Conservation (phyloP, 2,329 filamentous ascomycete species). For the Orbilia javanica region DNA sequence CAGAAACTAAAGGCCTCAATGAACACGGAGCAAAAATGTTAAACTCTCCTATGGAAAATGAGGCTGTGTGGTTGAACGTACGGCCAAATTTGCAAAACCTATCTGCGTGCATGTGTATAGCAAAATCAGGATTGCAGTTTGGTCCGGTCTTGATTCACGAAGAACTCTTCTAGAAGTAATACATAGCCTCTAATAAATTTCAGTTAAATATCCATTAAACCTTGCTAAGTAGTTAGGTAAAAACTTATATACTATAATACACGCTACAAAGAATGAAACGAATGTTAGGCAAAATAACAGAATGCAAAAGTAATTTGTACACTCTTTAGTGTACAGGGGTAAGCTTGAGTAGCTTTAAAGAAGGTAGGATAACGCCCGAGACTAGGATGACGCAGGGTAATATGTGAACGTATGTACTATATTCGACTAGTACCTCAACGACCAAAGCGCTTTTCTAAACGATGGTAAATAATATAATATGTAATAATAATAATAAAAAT, state of each 20-base stretch:
- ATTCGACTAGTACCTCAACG: constrained; percentile 4
- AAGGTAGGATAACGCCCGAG: constrained; percentile 6
- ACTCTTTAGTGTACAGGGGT: neutral
- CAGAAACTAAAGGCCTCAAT: no score
- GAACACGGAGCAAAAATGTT: no score
- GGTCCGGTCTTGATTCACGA: no score
- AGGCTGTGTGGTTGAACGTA: no score
- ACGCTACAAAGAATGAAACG: neutral
- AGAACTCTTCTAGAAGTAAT: no score
- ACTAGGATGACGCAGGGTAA: neutral
- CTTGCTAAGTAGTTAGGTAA: neutral
- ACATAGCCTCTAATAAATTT: neutral
- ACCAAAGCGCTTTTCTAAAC: constrained; percentile 3
- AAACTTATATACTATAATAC: constrained; percentile 9
- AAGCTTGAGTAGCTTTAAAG: neutral
- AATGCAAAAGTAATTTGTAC: neutral
- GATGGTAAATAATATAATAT: neutral
- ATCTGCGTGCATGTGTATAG: no score
- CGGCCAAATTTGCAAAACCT: no score
- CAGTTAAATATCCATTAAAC: constrained; percentile 1
- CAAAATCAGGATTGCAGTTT: no score
- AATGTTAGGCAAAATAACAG: neutral
- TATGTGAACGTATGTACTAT: constrained; percentile 3
- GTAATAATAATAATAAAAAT: constrained; percentile 1
- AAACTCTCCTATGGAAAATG: neutral